A percentile compares a stretch with the other conserved stretches of the same genome.
Conservation (phyloP, 345 rosid genomes). For the Pistacia integerrima region DNA sequence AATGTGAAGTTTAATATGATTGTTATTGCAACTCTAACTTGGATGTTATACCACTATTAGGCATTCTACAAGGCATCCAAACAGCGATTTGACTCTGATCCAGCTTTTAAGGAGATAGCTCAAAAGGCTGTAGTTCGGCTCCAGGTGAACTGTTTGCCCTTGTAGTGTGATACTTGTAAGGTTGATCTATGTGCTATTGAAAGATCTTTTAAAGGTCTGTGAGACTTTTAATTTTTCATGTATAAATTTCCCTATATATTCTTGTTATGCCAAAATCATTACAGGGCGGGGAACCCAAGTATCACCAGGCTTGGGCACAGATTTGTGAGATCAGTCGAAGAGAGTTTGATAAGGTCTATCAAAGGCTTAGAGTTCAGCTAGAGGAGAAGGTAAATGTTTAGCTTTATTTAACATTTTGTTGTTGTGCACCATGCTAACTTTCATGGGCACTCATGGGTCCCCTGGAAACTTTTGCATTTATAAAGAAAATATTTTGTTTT, state of each 20-base stretch:
- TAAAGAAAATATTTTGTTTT: neutral
- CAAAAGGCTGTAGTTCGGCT: constrained; percentile 91
- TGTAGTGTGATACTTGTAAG: neutral
- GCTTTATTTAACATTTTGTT: neutral
- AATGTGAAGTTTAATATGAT: neutral
- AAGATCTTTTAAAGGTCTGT: neutral
- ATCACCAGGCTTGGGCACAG: constrained; percentile 79
- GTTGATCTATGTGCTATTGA: neutral
- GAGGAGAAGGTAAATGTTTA: constrained; percentile 76
- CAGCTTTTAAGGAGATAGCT: constrained; percentile 82
- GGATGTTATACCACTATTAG: constrained; percentile 37
- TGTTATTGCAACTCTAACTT: constrained; percentile 27
- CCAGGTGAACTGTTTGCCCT: constrained; percentile 54
- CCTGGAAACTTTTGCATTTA: neutral
- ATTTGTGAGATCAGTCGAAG: constrained; percentile 77
- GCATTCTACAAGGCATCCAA: constrained; percentile 85
- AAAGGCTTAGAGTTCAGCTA: constrained; percentile 71
- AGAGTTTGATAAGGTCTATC: constrained; percentile 81
- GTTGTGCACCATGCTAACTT: neutral
- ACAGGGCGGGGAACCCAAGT: constrained; percentile 83
- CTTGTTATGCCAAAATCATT: constrained; percentile 11
- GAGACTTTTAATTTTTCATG: neutral
- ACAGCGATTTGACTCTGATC: constrained; percentile 67
- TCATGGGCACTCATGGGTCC: no score
- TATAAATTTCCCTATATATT: constrained; percentile 1